Conservation (phyloP, 1,139 yeast genomes). For the Debaryomycetaceae sp. region DNA sequence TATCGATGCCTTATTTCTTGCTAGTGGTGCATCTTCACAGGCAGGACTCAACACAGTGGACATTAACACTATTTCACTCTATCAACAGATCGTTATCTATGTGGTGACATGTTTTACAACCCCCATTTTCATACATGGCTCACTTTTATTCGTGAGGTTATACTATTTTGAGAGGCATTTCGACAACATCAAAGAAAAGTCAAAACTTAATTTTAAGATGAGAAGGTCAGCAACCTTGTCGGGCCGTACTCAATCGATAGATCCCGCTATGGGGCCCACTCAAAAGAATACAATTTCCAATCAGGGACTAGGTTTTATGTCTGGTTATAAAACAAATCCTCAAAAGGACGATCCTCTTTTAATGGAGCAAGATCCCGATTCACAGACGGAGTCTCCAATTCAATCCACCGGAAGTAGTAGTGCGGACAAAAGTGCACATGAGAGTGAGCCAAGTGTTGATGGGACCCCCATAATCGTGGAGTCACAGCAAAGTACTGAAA, state of each 20-base stretch:
- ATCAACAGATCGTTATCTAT: constrained; percentile 75
- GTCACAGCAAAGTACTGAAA: background rate
- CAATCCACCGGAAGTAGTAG: background rate
- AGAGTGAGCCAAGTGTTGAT: constrained; percentile 41
- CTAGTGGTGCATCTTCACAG: constrained; percentile 79
- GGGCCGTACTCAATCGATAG: constrained; percentile 42
- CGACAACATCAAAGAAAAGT: constrained; percentile 71
- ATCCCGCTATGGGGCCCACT: constrained; percentile 17
- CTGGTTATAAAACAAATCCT: background rate
- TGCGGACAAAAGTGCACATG: constrained; percentile 23
- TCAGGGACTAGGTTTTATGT: constrained; percentile 27
- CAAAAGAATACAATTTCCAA: constrained; percentile 36
- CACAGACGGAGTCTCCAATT: background rate
- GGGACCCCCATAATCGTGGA: constrained; percentile 10
- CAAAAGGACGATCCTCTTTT: background rate
- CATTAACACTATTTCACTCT: constrained; percentile 55
- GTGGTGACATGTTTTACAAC: constrained; percentile 65
- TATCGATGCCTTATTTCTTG: constrained; percentile 75
- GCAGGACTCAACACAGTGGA: constrained; percentile 87
- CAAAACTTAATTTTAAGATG: constrained; percentile 74
- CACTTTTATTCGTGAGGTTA: constrained; percentile 71
- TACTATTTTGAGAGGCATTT: constrained; percentile 89
- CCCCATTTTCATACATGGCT: constrained; percentile 86
- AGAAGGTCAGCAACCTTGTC: constrained; percentile 76
- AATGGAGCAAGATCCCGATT: background rate